A percentile compares a stretch with the other conserved stretches of the same genome.
Conservation (phyloP, 2,329 filamentous ascomycete genomes). For the Furcasterigmium sp. region DNA sequence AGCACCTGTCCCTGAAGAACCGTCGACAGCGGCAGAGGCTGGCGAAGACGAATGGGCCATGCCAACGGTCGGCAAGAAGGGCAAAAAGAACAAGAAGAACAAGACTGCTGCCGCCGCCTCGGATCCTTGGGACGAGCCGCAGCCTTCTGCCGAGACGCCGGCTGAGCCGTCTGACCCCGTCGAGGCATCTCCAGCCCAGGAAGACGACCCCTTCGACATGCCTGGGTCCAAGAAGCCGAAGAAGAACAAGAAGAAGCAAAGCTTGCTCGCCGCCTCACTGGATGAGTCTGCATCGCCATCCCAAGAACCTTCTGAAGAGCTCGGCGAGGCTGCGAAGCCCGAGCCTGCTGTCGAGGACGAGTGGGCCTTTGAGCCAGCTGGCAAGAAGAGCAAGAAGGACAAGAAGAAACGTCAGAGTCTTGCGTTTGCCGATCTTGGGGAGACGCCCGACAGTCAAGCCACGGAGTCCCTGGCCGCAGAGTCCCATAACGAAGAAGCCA, state of each 20-base stretch:
- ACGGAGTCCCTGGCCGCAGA: too few species aligned
- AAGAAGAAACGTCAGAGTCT: constrained; percentile 18
- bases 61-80: constrained; percentile 17
- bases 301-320: constrained; percentile 1
- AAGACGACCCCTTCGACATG: not conserved
- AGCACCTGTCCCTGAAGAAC: not conserved
- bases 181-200: not conserved
- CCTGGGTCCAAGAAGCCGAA: constrained; percentile 11
- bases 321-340: not conserved
- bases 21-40: constrained; percentile 4
- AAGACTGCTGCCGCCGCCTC: not conserved
- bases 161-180: not conserved
- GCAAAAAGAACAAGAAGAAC: constrained; percentile 13
- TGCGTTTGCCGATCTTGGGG: constrained; percentile 4
- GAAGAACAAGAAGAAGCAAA: constrained; percentile 17
- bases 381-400: constrained; percentile 27
- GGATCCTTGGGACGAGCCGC: not conserved
- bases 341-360: constrained; percentile 3
- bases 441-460: too few species aligned
- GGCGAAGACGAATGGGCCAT: constrained; percentile 8
- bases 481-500: not conserved
- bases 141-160: not conserved
- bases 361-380: constrained; percentile 3
- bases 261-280: not conserved
- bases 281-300: constrained; percentile 1